Evolutionary conservation across 257 asterid species (phyloP).

Genomic region (Forsythia viridissima): DNA sequence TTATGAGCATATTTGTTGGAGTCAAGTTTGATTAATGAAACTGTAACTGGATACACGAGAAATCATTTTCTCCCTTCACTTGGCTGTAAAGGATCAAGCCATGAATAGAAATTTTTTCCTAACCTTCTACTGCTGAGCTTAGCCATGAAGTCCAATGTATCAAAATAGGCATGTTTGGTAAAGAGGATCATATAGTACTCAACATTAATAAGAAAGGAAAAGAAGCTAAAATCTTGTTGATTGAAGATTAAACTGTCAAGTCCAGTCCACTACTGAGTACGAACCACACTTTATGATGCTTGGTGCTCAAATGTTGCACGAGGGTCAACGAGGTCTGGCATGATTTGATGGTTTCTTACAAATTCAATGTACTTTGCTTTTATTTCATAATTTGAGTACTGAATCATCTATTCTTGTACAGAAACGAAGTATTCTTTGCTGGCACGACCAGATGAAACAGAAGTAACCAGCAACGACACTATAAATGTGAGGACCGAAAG

Average conservation of each 20-base stretch:
- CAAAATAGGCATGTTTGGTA: neutral
- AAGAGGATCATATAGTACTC: neutral
- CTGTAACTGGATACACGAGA: neutral
- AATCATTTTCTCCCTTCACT: neutral
- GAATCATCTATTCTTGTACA: conserved; percentile 33
- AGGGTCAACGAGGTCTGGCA: no score
- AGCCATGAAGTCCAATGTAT: neutral
- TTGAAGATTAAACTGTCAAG: no score
- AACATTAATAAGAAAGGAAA: neutral
- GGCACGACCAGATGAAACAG: conserved; percentile 50
- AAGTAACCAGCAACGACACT: conserved; percentile 38
- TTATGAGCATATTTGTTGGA: neutral
- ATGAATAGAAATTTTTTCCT: no score
- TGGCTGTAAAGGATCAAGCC: no score
- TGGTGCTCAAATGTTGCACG: no score
- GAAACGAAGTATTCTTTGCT: conserved; percentile 60
- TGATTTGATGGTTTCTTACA: neutral
- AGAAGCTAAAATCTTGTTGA: no score
- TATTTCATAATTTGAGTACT: conserved; percentile 18
- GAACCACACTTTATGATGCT: no score
- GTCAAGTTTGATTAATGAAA: neutral
- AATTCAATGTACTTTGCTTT: neutral
- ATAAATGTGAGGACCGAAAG: conserved; percentile 37
- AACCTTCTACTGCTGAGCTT: no score
- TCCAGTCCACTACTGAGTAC: neutral